Evolutionary conservation across 2,329 filamentous ascomycete genomes (phyloP).

Genomic region (Esteya vermicola): DNA sequence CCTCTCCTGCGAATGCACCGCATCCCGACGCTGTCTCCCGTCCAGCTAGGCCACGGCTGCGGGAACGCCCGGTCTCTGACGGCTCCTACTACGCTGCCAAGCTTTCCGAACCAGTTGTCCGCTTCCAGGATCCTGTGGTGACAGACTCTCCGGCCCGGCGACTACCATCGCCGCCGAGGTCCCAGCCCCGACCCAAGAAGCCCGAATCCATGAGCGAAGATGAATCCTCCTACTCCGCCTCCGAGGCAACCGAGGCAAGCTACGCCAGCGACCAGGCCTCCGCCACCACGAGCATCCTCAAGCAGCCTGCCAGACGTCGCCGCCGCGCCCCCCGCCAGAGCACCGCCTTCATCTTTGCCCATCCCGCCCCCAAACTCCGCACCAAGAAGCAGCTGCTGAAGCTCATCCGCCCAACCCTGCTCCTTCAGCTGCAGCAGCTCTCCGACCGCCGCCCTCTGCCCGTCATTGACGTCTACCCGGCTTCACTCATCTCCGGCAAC

Average conservation of each 20-base stretch:
- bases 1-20: constrained; percentile 3
- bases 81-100: constrained; percentile 1
- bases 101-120: constrained; percentile 25
- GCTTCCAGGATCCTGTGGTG: constrained; percentile 26
- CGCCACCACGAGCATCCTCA: constrained; percentile 21
- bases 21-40: constrained; percentile 1
- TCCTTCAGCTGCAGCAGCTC: constrained; percentile 61
- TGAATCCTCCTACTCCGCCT: constrained; percentile 30
- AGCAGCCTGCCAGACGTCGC: constrained; percentile 19
- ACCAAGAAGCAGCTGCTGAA: constrained; percentile 51
- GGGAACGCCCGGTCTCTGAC: constrained; percentile 6
- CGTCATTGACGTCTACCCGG: constrained; percentile 59
- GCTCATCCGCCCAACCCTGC: constrained; percentile 50
- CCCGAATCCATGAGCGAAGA: constrained; percentile 31
- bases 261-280: constrained; percentile 23
- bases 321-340: constrained; percentile 33
- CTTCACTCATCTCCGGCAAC: constrained; percentile 40
- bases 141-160: constrained; percentile 11
- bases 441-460: constrained; percentile 48
- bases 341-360: constrained; percentile 53
- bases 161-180: not conserved
- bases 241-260: constrained; percentile 30
- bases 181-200: not conserved
- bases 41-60: not conserved
- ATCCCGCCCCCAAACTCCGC: constrained; percentile 45